Base-by-base conservation (phyloP, 2,329 filamentous ascomycete species). In the Thelonectria olida region DNA sequence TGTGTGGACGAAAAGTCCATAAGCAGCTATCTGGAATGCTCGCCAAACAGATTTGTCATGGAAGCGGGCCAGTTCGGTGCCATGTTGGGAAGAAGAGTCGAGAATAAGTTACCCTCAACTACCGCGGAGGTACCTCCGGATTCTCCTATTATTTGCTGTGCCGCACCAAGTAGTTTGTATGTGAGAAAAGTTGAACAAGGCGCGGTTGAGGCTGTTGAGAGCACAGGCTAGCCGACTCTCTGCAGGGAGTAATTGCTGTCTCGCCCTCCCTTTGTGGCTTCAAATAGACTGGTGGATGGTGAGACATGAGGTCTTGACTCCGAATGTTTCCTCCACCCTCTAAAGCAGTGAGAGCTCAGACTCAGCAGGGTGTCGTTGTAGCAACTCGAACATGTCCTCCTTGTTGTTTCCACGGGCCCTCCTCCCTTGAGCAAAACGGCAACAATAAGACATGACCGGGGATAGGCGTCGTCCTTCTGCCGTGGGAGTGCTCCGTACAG, bases 11-110 rank as follows among this genome's bases (percentile, higher is more conserved):
- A n/a, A n/a, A n/a, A n/a, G n/a, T n/a, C 28, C 36, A 22, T 3
- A 39, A 13, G 38, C 28, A 36, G 15, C 2, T n/a, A 39, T 27
- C 50, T 54, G 54, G 55, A 62, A 64, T 64, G 63, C n/a, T 44
- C 31, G 25, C 17, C 10, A 53, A 54, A 36, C 52, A 31, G 50
- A 57, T 48, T 44, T n/a, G 44, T 52, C 28, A 47, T 39, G n/a
- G 23, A 47, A 15, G 17, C 13, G 22, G 28, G 5, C 34, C 34
- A 31, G 31, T n/a, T n/a, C 28, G 38, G 27, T 39, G 44, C 31
- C 23, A 19, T 25, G 27, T 58, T 22, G 17, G 44, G 51, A 31
- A 47, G 49, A 20, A 59, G 48, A 54, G 41, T 56, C 62, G 51
- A 38, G 44, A 15, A 41, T 22, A 27, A 34, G 36, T 28, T 17